Base-by-base conservation (phyloP, 2,329 filamentous ascomycete species). In the Nigrospora osmanthi region DNA sequence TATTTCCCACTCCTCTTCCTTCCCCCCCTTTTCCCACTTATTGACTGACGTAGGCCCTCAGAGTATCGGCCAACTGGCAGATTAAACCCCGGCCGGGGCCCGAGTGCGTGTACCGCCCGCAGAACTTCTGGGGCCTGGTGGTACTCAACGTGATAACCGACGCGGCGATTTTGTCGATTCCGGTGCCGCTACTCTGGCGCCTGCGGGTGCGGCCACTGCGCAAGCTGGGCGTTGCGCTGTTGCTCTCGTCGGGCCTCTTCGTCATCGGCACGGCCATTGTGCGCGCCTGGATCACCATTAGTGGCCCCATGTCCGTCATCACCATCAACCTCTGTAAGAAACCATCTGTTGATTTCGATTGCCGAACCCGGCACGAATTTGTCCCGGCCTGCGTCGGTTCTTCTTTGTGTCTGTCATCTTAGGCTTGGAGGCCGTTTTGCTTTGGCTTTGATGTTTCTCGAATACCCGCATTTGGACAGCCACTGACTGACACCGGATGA, bases 211-310 rank as follows among this genome's bases (percentile, higher is more conserved):
- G 51, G 2, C 16, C 32, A 13, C 33, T 41, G 1, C 42, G 47
- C 2, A 52, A 49, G 23, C 2, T 53, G 11, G 47, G 49, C 9
- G 40, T 54, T 2, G 34, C 47, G 6, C n/a, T 61, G 1, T 49
- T 67, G 9, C 54, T 66, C 1, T 59, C 53, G 4, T 64, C 62
- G 2, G 61, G 63, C 23, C 31, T 64, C 7, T 64, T 65, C 45
- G 57, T 64, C 49, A 64, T 65, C 44, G 49, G 51, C 3, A 60
- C 63, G 1, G 62, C 63, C 16, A 55, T 65, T 38, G 53, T 63
- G 13, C 57, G 62, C 10, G 56, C 57, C 30, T 52, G 55, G n/a
- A 53, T 62, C 43, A 61, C 62, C 1, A 49, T 65, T 3, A 51
- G 52, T 23, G 47, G 51, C 9, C 49, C 48, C 13, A 61, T 60